A percentile compares a stretch with the other conserved stretches of the same genome.
These are phyloP conservation scores for Microdochium trichocladiopsis DNA, from an alignment of 2,329 filamentous ascomycete species.

Conservation along the genomic window DNA sequence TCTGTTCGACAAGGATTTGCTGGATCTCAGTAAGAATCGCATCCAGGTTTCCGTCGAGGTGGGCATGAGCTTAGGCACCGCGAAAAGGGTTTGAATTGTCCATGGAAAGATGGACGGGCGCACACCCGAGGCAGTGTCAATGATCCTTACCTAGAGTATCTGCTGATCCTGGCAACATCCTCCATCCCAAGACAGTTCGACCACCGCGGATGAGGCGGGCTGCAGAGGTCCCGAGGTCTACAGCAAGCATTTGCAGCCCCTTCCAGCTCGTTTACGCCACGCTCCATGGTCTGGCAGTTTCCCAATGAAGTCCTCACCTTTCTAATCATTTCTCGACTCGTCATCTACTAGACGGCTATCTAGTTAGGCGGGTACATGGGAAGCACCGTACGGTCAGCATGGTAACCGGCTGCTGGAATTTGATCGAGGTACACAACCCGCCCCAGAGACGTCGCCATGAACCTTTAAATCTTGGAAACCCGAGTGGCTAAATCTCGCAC, in stretches of 20 bases:
- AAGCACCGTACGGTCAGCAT: not conserved
- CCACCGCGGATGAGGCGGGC: not conserved
- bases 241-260: not conserved
- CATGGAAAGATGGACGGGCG: not conserved
- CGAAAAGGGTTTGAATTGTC: not conserved
- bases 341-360: not conserved
- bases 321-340: not conserved
- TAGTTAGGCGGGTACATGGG: not conserved
- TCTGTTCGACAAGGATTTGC: conserved; percentile 28
- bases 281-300: not conserved
- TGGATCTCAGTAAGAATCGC: conserved; percentile 14
- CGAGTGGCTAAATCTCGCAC: not conserved
- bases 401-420: not conserved
- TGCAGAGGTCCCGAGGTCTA: not conserved
- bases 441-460: not conserved
- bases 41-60: not conserved
- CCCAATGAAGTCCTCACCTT: not conserved
- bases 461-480: not conserved
- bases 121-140: not conserved
- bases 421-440: not conserved
- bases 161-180: not conserved
- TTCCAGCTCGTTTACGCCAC: not conserved
- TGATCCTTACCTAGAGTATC: not conserved
- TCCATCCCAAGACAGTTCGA: not conserved
- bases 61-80: not conserved